These are phyloP conservation scores for Trichoderma pleuroti DNA, from an alignment of 2,329 filamentous ascomycete genomes.

Conservation along the genomic window DNA sequence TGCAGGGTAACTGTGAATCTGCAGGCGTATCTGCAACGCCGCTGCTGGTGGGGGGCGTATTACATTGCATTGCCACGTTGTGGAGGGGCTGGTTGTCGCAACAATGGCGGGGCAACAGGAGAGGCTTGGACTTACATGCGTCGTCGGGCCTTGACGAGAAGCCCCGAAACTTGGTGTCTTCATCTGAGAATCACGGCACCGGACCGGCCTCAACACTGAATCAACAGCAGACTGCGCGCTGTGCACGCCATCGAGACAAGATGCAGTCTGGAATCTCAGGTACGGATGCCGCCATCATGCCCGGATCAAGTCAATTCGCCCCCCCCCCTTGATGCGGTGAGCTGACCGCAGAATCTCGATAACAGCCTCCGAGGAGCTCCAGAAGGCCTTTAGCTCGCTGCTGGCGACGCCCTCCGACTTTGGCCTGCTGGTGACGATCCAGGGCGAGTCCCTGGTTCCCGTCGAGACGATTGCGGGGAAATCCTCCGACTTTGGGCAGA, in stretches of 20 bases:
- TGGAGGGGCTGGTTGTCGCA: constrained; percentile 11
- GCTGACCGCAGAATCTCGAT: constrained; percentile 13
- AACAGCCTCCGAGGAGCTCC: constrained; percentile 72
- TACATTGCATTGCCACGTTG: constrained; percentile 3
- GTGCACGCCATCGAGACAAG: constrained; percentile 12
- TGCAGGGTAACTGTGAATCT: background rate
- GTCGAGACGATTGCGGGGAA: constrained; percentile 51
- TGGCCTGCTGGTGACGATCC: constrained; percentile 68
- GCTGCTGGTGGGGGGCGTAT: background rate
- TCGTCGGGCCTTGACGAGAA: constrained; percentile 14
- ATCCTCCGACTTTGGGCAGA: constrained; percentile 56
- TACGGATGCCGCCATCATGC: constrained; percentile 31
- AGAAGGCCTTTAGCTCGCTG: constrained; percentile 67
- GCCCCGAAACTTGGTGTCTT: constrained; percentile 4
- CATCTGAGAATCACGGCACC: background rate
- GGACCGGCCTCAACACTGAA: background rate
- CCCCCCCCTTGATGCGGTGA: background rate
- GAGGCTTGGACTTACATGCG: constrained; percentile 14
- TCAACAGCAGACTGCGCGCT: background rate
- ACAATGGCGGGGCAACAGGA: constrained; percentile 15
- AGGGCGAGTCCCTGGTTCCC: constrained; percentile 64
- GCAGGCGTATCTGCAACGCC: background rate
- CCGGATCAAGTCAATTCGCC: background rate
- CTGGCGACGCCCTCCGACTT: constrained; percentile 60
- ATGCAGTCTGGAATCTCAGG: constrained; percentile 82